Conservation (phyloP, 148 eudicot species). For the Chenopodium suecicum region DNA sequence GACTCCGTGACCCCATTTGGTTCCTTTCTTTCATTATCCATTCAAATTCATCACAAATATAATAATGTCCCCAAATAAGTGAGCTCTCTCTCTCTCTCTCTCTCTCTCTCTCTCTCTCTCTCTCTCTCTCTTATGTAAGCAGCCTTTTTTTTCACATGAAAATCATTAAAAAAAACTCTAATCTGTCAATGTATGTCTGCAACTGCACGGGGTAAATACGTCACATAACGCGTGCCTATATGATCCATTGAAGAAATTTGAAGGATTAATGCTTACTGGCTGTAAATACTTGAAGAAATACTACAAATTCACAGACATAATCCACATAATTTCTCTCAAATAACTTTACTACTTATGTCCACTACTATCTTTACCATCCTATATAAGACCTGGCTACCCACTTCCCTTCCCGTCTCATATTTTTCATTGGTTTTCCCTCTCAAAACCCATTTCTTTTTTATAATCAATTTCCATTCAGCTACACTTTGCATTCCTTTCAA, state of each 20-base stretch:
- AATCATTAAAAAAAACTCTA: constrained; percentile 35
- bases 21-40: constrained; percentile 37
- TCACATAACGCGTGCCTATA: constrained; percentile 31
- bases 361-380: constrained; percentile 45
- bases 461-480: constrained; percentile 6
- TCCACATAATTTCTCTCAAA: constrained; percentile 40
- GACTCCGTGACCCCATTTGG: constrained; percentile 38
- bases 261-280: constrained; percentile 12
- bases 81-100: background rate
- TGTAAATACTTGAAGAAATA: constrained; percentile 22
- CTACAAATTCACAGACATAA: constrained; percentile 26
- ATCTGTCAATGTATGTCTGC: constrained; percentile 31
- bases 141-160: constrained; percentile 23
- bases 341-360: constrained; percentile 40
- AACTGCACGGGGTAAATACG: constrained; percentile 17
- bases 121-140: constrained; percentile 37
- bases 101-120: constrained; percentile 16
- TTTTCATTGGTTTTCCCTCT: constrained; percentile 3
- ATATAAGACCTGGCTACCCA: constrained; percentile 45
- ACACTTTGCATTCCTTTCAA: background rate
- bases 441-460: background rate
- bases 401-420: constrained; percentile 38
- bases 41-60: constrained; percentile 25
- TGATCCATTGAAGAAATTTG: constrained; percentile 27
- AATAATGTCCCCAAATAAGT: constrained; percentile 23